Evolutionary conservation across 1,139 yeast species (phyloP).

Genomic region (Suhomyces maxii): DNA sequence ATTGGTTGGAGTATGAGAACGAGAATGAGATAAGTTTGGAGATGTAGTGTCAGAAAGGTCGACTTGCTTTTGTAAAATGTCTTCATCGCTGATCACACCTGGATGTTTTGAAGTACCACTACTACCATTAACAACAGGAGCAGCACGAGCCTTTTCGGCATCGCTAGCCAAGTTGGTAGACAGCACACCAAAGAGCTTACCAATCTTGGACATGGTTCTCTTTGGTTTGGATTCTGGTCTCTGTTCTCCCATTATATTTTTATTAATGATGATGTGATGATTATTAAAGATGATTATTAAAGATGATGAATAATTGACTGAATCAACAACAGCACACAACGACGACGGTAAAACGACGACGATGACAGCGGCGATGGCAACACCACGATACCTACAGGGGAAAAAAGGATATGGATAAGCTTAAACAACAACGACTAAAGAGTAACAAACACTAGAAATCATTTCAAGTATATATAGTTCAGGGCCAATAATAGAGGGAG

Average conservation of each 20-base stretch:
- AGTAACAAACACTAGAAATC: no score
- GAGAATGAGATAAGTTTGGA: slow-evolving; percentile 11
- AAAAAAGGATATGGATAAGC: neutral
- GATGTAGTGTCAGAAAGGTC: slow-evolving; percentile 1
- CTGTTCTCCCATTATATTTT: slow-evolving; percentile 23
- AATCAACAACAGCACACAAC: neutral
- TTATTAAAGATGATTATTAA: neutral
- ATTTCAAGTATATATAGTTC: neutral
- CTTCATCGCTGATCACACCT: neutral
- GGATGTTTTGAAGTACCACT: neutral
- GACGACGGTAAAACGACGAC: neutral
- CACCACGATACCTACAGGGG: slow-evolving; percentile 4
- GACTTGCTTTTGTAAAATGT: neutral
- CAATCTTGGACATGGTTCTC: slow-evolving; percentile 31
- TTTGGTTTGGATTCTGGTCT: slow-evolving; percentile 24
- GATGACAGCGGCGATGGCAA: slow-evolving; percentile 1
- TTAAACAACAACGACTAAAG: neutral
- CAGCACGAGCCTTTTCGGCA: slow-evolving; percentile 2
- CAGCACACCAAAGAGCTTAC: slow-evolving; percentile 37
- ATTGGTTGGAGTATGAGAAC: slow-evolving; percentile 17
- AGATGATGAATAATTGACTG: neutral
- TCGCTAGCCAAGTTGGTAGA: slow-evolving; percentile 22
- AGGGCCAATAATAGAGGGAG: neutral
- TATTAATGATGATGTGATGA: slow-evolving; percentile 3
- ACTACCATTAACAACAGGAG: neutral